A percentile compares a stretch with the other conserved stretches of the same genome.
phyloP scores from a whole-genome alignment of 805 yeast genomes.

The Debaryomyces castellii region DNA sequence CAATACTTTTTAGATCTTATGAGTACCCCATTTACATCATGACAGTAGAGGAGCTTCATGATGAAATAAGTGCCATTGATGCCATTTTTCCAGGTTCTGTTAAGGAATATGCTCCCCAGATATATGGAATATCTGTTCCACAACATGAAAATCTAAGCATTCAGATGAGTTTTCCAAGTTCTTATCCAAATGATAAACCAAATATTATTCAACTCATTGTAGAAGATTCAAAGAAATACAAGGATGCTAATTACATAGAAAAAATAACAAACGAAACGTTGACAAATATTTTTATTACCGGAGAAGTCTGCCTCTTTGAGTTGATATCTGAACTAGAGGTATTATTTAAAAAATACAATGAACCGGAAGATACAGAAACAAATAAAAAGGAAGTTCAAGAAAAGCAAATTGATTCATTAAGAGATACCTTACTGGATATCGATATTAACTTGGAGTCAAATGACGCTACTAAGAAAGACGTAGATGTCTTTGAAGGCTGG shows the following conservation, averaged over 20 bases:
- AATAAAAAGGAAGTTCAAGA: slow-evolving; percentile 5
- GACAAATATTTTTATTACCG: slow-evolving; percentile 52
- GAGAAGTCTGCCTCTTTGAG: slow-evolving; percentile 78
- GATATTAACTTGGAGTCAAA: slow-evolving; percentile 13
- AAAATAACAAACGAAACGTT: slow-evolving; percentile 50
- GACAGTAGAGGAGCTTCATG: slow-evolving; percentile 51
- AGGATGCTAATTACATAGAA: slow-evolving; percentile 44
- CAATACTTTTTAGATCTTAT: background rate
- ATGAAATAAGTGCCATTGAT: slow-evolving; percentile 79
- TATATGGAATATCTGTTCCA: slow-evolving; percentile 55
- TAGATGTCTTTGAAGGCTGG: slow-evolving; percentile 73
- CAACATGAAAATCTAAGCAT: slow-evolving; percentile 59
- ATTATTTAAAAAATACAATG: slow-evolving; percentile 42
- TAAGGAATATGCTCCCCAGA: slow-evolving; percentile 32
- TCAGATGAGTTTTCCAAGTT: slow-evolving; percentile 69
- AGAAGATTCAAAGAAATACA: slow-evolving; percentile 33
- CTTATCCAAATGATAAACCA: slow-evolving; percentile 70
- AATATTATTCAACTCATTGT: slow-evolving; percentile 56
- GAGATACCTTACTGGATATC: background rate
- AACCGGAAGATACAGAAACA: slow-evolving; percentile 11
- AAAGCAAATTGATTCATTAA: background rate
- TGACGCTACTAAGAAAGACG: slow-evolving; percentile 14
- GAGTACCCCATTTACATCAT: background rate
- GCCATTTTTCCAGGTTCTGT: slow-evolving; percentile 80
- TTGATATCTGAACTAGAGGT: slow-evolving; percentile 63